Percentiles rank a stretch among this genome's conserved stretches.
phyloP scores from a whole-genome alignment of 148 eudicot genomes.

The Euryodendron excelsum region DNA sequence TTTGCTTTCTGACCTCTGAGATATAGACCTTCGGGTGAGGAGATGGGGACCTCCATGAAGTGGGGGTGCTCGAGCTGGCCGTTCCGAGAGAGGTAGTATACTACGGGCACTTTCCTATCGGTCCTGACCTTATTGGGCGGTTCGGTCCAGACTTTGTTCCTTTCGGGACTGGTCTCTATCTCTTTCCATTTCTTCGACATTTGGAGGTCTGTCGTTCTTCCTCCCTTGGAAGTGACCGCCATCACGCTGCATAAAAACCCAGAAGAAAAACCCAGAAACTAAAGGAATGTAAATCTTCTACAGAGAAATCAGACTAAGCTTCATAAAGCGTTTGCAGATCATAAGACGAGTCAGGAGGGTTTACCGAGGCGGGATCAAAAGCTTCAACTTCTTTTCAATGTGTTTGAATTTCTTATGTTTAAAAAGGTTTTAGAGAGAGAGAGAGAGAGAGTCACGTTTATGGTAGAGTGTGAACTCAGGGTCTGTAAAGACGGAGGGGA shows the following conservation, averaged over 20 bases:
- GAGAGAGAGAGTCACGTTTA: background rate
- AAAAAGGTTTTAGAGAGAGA: background rate
- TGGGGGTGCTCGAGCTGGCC: constrained; percentile 88
- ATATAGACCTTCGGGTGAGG: constrained; percentile 56
- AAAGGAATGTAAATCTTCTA: background rate
- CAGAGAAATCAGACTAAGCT: background rate
- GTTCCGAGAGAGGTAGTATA: constrained; percentile 65
- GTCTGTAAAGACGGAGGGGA: constrained; percentile 9
- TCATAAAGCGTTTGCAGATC: background rate
- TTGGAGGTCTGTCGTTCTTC: constrained; percentile 24
- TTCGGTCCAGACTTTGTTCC: constrained; percentile 44
- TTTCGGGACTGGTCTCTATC: constrained; percentile 43
- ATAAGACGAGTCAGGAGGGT: background rate
- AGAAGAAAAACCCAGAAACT: background rate
- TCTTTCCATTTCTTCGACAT: constrained; percentile 30
- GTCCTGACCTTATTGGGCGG: constrained; percentile 24
- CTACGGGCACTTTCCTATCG: constrained; percentile 43
- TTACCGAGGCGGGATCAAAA: constrained; percentile 3
- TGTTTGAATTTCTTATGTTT: background rate
- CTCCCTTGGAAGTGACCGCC: constrained; percentile 40
- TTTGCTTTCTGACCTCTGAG: constrained; percentile 40
- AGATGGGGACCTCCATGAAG: constrained; percentile 72
- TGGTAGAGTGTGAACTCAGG: background rate
- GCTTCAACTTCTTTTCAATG: background rate
- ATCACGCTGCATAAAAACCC: constrained; percentile 5